phyloP scores from a whole-genome alignment of 139 green algal genomes.

The Volvox reticuliferus region DNA sequence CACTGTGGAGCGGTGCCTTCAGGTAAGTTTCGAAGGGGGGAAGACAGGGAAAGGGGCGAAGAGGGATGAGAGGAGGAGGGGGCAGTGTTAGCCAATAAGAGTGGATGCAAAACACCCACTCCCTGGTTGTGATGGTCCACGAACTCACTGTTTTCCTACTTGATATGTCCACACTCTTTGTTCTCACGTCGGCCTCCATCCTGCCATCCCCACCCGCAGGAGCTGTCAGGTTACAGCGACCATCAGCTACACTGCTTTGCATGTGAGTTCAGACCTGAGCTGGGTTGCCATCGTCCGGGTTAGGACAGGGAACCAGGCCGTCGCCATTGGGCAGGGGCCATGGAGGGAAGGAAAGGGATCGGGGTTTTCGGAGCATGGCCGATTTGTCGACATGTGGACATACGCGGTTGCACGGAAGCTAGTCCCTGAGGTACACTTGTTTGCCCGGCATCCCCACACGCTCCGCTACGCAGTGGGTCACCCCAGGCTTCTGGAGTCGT shows the following conservation, averaged over 20 bases:
- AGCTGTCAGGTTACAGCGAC: conserved; percentile 83
- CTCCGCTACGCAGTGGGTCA: conserved; percentile 28
- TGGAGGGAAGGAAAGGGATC: no score
- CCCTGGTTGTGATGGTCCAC: no score
- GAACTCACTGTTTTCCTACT: no score
- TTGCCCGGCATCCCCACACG: background rate
- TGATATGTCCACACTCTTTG: no score
- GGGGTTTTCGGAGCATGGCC: no score
- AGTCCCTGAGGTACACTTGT: no score
- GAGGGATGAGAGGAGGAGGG: conserved; percentile 16
- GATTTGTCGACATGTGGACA: no score
- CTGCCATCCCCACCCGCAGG: conserved; percentile 31
- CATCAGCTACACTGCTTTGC: conserved; percentile 85
- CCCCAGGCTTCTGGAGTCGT: conserved; percentile 51
- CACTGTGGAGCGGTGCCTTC: conserved; percentile 72
- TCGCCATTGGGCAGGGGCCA: no score
- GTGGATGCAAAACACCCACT: background rate
- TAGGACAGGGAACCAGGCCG: no score
- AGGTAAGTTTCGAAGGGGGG: background rate
- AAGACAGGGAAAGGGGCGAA: no score
- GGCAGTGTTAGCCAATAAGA: conserved; percentile 59
- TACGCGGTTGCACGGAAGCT: no score
- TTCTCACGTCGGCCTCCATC: background rate
- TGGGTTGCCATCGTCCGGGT: no score
- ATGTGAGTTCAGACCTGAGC: conserved; percentile 3